Percentiles rank a stretch among this genome's conserved stretches.
Conservation (phyloP, 2,329 filamentous ascomycete species). For the Ceratocystis huliohia region DNA sequence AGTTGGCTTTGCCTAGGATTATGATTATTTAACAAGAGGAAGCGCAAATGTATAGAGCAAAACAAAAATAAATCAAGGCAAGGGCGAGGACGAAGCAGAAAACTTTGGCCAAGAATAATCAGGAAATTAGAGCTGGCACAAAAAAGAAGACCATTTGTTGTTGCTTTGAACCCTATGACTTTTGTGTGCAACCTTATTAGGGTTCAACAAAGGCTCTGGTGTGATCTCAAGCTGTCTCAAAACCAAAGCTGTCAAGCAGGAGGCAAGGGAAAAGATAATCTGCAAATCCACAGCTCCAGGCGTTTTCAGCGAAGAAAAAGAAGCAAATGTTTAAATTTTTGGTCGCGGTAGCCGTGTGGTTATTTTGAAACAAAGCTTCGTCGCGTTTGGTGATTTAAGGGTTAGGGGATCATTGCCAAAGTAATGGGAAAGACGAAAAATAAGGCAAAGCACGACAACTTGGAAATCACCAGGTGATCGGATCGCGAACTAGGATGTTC, state of each 20-base stretch:
- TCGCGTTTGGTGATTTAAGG: conserved; percentile 5
- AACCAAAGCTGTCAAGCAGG: background rate
- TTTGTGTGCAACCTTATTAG: no score
- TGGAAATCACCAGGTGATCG: background rate
- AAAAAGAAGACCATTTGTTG: no score
- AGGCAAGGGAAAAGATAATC: background rate
- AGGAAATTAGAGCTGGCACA: no score
- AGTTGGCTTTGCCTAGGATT: background rate
- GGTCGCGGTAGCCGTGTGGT: background rate
- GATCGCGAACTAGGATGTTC: background rate
- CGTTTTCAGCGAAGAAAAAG: background rate
- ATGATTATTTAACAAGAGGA: background rate
- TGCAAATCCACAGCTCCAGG: background rate
- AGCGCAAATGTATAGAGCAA: background rate
- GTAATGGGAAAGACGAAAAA: no score
- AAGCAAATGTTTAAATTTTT: conserved; percentile 3
- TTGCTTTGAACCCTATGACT: no score
- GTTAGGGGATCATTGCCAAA: background rate
- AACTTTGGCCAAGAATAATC: no score
- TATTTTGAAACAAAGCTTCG: conserved; percentile 2
- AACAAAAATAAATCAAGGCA: background rate
- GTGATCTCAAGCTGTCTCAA: no score
- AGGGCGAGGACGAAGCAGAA: no score
- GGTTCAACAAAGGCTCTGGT: no score
- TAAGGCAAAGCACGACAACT: background rate